Base-by-base conservation (phyloP, 805 yeast species). In the Millerozyma miso region DNA sequence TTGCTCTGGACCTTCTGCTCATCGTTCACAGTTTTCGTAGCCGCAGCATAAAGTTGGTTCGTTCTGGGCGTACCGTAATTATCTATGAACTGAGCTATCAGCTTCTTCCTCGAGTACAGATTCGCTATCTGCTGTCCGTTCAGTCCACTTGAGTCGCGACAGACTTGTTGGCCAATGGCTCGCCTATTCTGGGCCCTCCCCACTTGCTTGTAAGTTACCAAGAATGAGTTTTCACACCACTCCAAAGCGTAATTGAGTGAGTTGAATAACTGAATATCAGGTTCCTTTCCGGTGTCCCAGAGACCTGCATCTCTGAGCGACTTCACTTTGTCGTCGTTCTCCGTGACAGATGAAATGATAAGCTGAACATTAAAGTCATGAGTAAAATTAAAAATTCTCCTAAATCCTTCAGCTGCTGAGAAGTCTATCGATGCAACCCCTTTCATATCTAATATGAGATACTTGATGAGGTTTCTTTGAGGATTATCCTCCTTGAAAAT, bases 321-420 rank as follows among this genome's bases (percentile, higher is more conserved):
- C 35, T 74, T 75, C 26, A 85, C 79, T 8, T 85, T 82, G 14
- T 76, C 75, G 38, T 83, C 85, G 35, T 80, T 76, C 35, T 81
- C 83, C 8, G 71, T 67, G 20, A 91, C 88, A 1, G 96, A 87
- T 1, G 95, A 82, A 23, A 93, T 74, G 19, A 90, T 77, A 57
- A 93, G 65, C 49, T 79, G 83, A 14, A 91, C 83, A 40, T 74
- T 73, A 47, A 80, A 83, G 16, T 85, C 82, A 45, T 77, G 77
- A 14, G 88, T 69, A 53, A 90, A 76, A 48, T 95, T 83, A 58
- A 87, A 80, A 47, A 93, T 84, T 53, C 97, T 73, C 52, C 89
- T 80, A 59, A 93, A 87, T 0, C 97, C 96, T 62, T 93, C 98
- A 7, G 97, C 96, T 0, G 98, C 97, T 37, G 96, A 85, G 55